These are phyloP conservation scores for Picocystis sp. DNA, from an alignment of 163 green algal species.

Conservation along the genomic window DNA sequence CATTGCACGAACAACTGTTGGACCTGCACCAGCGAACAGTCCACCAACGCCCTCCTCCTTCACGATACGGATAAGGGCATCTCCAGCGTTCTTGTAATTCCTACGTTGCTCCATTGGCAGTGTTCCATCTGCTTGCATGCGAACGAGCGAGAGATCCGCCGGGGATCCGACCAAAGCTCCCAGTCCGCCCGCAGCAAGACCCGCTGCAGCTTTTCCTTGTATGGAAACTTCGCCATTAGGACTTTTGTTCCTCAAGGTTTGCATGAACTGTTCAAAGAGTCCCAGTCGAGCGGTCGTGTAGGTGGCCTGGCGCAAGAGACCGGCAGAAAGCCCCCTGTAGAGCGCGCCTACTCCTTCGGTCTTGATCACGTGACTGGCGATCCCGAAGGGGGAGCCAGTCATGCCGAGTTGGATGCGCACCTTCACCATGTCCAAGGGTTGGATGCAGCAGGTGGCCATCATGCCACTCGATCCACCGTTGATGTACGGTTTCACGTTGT, in stretches of 20 bases:
- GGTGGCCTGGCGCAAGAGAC: conserved; percentile 75
- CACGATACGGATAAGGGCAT: conserved; percentile 64
- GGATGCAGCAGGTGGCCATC: conserved; percentile 89
- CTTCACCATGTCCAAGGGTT: conserved; percentile 99
- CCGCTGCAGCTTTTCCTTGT: conserved; percentile 79
- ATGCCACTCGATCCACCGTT: conserved; percentile 89
- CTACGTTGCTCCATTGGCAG: conserved; percentile 74
- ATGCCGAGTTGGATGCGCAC: conserved; percentile 28
- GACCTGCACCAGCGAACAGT: conserved; percentile 85
- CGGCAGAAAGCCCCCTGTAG: conserved; percentile 81
- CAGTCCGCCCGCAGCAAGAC: conserved; percentile 78
- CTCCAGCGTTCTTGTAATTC: conserved; percentile 81
- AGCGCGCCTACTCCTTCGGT: conserved; percentile 72
- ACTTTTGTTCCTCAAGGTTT: conserved; percentile 42
- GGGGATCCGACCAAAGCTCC: conserved; percentile 86
- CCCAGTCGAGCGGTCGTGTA: conserved; percentile 88
- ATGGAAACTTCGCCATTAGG: conserved; percentile 50
- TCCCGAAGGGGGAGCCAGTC: conserved; percentile 33
- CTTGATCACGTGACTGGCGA: conserved; percentile 65
- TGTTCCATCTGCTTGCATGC: conserved; percentile 82
- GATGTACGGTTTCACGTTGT: conserved; percentile 79
- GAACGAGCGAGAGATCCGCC: conserved; percentile 90
- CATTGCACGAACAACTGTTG: conserved; percentile 93
- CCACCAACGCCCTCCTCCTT: conserved; percentile 73
- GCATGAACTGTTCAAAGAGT: conserved; percentile 78